Conservation (phyloP, 129 eudicot species). For the Solidago caesia region DNA sequence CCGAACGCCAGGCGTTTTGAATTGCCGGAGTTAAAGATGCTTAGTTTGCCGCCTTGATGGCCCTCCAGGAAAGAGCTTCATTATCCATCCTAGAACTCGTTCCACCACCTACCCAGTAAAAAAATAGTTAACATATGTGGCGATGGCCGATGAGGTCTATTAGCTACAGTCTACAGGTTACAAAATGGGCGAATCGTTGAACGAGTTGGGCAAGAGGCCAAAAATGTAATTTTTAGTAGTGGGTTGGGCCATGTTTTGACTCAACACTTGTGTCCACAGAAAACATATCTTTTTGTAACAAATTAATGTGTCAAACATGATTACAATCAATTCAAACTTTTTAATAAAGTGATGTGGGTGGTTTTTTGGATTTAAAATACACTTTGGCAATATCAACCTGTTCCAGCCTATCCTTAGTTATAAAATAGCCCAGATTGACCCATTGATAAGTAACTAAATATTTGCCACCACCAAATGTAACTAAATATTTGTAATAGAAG, state of each 20-base stretch:
- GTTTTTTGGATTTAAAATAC: background rate
- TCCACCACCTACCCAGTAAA: conserved; percentile 75
- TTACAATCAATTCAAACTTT: too few species aligned
- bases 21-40: conserved; percentile 43
- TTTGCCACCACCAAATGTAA: background rate
- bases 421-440: background rate
- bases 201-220: background rate
- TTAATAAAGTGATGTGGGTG: background rate
- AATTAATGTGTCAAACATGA: too few species aligned
- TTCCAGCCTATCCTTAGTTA: background rate
- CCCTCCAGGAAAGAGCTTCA: conserved; percentile 99
- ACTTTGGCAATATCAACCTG: background rate
- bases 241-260: background rate
- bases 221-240: background rate
- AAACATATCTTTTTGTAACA: too few species aligned
- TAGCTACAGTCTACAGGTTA: background rate
- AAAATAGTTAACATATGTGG: background rate
- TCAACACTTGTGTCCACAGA: background rate
- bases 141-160: background rate
- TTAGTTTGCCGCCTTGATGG: conserved; percentile 81
- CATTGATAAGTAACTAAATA: background rate
- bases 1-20: background rate
- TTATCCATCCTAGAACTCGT: conserved; percentile 96
- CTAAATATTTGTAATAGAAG: background rate
- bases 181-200: background rate